Conservation (phyloP, 352 stramenopile species). For the Pelagophyceae sp. region DNA sequence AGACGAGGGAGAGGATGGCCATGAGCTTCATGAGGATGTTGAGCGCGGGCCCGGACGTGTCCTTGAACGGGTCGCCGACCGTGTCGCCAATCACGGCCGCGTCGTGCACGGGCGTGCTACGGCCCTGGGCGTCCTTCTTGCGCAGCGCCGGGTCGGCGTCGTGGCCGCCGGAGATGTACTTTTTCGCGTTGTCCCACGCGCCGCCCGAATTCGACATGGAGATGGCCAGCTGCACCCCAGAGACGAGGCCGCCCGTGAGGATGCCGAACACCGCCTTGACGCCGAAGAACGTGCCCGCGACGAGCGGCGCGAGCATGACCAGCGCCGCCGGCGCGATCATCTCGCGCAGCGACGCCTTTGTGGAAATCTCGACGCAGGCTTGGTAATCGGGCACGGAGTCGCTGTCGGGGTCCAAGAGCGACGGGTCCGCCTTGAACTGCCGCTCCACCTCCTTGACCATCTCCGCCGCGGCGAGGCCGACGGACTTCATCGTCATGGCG, state of each 20-base stretch:
- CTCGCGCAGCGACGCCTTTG: constrained; percentile 91
- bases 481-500: constrained; percentile 99
- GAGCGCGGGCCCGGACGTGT: constrained; percentile 95
- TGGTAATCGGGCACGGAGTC: constrained; percentile 71
- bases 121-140: constrained; percentile 52
- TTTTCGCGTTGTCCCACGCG: constrained; percentile 99
- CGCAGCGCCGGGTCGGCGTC: constrained; percentile 70
- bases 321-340: constrained; percentile 96
- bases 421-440: constrained; percentile 97
- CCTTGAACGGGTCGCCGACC: constrained; percentile 98
- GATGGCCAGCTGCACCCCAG: constrained; percentile 94
- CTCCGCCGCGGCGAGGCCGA: constrained; percentile 91
- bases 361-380: constrained; percentile 98
- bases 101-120: neutral
- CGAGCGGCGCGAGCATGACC: constrained; percentile 94
- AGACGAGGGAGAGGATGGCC: constrained; percentile 97
- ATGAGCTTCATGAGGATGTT: constrained; percentile 99
- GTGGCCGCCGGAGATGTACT: constrained; percentile 95
- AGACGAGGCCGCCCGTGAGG: constrained; percentile 87
- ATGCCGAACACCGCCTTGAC: constrained; percentile 92
- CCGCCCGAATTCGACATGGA: constrained; percentile 98
- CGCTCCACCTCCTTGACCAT: constrained; percentile 99
- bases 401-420: constrained; percentile 83
- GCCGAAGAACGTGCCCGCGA: constrained; percentile 95
- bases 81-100: constrained; percentile 89